Evolutionary conservation across 2,329 filamentous ascomycete genomes (phyloP), one percentile per base, ranked within the genome.

Genomic region (Talaromyces sp.): DNA sequence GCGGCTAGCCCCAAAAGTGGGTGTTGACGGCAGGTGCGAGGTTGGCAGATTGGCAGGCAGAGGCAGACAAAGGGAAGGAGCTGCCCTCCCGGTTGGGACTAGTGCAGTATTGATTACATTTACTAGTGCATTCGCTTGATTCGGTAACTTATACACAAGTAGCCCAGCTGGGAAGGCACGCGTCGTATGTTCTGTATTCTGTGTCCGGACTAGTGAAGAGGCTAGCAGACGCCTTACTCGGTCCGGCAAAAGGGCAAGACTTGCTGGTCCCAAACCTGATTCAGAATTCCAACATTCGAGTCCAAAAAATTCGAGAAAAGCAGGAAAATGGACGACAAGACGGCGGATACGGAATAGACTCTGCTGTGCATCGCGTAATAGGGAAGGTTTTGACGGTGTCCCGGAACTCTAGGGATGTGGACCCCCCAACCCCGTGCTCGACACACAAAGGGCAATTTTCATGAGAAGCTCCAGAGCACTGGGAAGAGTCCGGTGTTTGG

Each of bases 391-490:
- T 48, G 50, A 57, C 31, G 52, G 60, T 14, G 25, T 42, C 18
- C 33, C 61, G 61, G 61, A 60, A 63, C 56, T 23, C 42, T 23
- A 55, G 61, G 61, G 56, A 59, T 63, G 56, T 63, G 61, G 61
- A 55, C 21, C 56, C 48, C 21, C 46, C 7, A 35, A 21, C 50
- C 50, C 50, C 50, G 50, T 54, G 50, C 50, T 35, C 46, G 16
- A 50, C 48, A 52, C 46, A 28, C 48, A 52, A 52, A 33, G 48
- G 48, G 48, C 28, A 28, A 37, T 54, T 54, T 21, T 54, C n/a
- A 54, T 37, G 50, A 50, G 31, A 23, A 54, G 50, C 50, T 54
- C 48, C 28, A 35, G 48, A 52, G 46, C 25, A 35, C 28, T 28
- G 25, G n/a, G 14, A 52, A 18, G 46, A 52, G 31, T 37, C 50